A percentile compares a stretch with the other conserved stretches of the same genome.
Evolutionary conservation across 305 asterid species (phyloP).

Genomic region (Fraxinus paxiana): DNA sequence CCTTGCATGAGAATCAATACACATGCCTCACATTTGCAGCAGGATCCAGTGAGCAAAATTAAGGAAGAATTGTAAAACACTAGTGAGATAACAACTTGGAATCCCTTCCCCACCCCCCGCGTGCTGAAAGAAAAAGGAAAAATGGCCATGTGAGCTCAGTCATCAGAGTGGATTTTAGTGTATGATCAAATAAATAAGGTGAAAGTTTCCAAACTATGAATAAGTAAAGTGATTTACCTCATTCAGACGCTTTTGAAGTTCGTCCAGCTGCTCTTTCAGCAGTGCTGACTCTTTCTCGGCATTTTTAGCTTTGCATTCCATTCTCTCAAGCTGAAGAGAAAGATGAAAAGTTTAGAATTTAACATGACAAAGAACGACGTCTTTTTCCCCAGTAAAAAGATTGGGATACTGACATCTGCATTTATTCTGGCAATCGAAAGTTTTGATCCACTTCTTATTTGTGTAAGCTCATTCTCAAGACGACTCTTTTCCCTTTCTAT

Average conservation of each 20-base stretch:
- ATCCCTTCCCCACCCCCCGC: not conserved
- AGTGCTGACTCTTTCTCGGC: constrained; percentile 73
- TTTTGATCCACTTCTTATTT: constrained; percentile 78
- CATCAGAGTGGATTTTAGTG: constrained; percentile 7
- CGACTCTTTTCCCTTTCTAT: constrained; percentile 61
- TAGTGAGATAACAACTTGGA: not conserved
- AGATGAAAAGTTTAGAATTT: constrained; percentile 21
- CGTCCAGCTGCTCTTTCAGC: constrained; percentile 61
- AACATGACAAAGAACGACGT: constrained; percentile 20
- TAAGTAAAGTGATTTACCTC: constrained; percentile 41
- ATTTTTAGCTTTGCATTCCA: constrained; percentile 73
- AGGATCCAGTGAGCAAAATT: not conserved
- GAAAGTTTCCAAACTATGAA: not conserved
- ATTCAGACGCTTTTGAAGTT: constrained; percentile 54
- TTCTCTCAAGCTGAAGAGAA: constrained; percentile 67
- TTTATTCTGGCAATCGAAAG: constrained; percentile 64
- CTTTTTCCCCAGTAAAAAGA: constrained; percentile 11
- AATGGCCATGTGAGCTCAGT: constrained; percentile 17
- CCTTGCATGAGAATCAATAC: not conserved
- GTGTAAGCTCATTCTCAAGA: constrained; percentile 71
- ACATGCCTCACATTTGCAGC: not conserved
- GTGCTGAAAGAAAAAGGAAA: not conserved
- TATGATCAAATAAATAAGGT: not conserved
- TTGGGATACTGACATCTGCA: constrained; percentile 59
- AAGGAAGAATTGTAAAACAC: not conserved